Evolutionary conservation across 2,329 filamentous ascomycete genomes (phyloP).

Genomic region (Pseudocercospora fuligena): DNA sequence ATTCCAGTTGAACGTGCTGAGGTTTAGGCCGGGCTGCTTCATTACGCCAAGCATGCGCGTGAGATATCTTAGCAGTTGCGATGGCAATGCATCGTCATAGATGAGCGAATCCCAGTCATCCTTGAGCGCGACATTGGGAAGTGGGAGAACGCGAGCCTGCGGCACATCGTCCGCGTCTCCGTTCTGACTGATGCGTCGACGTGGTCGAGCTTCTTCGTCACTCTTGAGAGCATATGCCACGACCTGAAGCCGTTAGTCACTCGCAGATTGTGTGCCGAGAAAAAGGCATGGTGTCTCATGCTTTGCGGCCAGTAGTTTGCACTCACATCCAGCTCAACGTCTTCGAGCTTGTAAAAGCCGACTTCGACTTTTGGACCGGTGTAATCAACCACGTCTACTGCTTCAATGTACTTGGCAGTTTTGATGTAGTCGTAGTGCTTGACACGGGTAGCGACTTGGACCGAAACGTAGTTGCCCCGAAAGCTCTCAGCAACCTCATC

Average conservation of each 20-base stretch:
- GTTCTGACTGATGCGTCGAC: conserved; percentile 30
- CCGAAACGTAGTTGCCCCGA: background rate
- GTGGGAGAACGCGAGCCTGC: conserved; percentile 40
- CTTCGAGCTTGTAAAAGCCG: conserved; percentile 37
- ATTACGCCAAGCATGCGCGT: conserved; percentile 45
- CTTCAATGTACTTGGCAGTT: conserved; percentile 39
- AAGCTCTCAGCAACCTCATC: background rate
- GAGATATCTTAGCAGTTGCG: conserved; percentile 46
- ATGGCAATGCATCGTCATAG: conserved; percentile 50
- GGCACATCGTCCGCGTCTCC: conserved; percentile 36
- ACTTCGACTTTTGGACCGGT: conserved; percentile 35
- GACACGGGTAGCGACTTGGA: background rate
- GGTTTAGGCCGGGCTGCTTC: conserved; percentile 42
- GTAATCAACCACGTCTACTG: conserved; percentile 47
- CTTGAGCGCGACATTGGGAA: conserved; percentile 48
- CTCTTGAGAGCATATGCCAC: conserved; percentile 48
- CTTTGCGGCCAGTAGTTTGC: too few species aligned
- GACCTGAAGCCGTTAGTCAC: background rate
- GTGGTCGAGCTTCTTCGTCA: conserved; percentile 34
- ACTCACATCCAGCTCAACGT: conserved; percentile 47
- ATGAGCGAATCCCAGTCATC: conserved; percentile 54
- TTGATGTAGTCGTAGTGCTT: conserved; percentile 20
- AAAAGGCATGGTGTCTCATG: background rate
- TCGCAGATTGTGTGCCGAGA: background rate
- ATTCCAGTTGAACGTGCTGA: conserved; percentile 51